phyloP scores from a whole-genome alignment of 441 rosid species.

The Geranium incanum region DNA sequence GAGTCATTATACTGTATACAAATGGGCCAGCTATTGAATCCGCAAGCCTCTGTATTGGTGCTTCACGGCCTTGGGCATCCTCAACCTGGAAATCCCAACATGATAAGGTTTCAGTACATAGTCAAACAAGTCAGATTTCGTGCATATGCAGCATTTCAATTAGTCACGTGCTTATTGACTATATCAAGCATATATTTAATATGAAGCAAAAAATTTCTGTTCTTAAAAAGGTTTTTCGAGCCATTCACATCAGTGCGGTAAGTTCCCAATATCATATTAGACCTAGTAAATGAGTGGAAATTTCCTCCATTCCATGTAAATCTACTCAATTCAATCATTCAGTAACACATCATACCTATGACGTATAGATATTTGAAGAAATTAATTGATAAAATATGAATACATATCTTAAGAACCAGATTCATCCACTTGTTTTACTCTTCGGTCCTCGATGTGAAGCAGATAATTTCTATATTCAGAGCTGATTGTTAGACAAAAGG shows the following conservation, averaged over 20 bases:
- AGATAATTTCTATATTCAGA: background rate
- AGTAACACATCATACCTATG: background rate
- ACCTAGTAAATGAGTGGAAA: background rate
- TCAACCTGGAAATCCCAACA: slow-evolving; percentile 55
- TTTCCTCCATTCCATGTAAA: background rate
- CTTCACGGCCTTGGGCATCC: slow-evolving; percentile 92
- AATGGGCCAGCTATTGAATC: slow-evolving; percentile 95
- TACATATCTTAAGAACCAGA: background rate
- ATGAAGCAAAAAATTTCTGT: background rate
- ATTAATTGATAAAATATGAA: slow-evolving; percentile 5
- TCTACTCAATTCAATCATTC: slow-evolving; percentile 1
- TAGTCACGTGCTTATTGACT: background rate
- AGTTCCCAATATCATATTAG: background rate
- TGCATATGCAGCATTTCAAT: background rate
- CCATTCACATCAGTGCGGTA: background rate
- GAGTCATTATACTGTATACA: slow-evolving; percentile 71
- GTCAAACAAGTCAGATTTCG: slow-evolving; percentile 12
- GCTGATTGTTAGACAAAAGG: background rate
- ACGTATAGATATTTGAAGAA: background rate
- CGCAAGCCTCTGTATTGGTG: slow-evolving; percentile 89
- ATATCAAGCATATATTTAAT: background rate
- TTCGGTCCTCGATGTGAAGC: background rate
- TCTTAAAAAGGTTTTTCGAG: background rate
- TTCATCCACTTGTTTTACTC: background rate
- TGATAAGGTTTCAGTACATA: background rate